Base-by-base conservation (phyloP, 2,329 filamentous ascomycete species). In the Leptodontidium sp. region DNA sequence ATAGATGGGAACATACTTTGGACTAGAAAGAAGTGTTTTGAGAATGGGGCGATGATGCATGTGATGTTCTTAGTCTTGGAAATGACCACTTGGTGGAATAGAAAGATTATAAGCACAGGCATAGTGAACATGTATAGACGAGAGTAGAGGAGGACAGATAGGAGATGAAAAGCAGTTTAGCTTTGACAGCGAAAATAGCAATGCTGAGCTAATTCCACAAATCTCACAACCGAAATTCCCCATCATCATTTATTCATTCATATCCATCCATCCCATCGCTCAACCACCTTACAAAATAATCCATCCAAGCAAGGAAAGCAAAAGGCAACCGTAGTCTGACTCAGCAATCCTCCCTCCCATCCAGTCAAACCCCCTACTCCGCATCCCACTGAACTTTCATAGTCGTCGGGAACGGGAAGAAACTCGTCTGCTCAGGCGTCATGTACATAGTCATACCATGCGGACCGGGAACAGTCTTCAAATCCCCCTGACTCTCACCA, bases 351-450 rank as follows among this genome's bases (percentile, higher is more conserved):
- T 12, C 6, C 6, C n/a, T 6, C n/a, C n/a, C 26, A 1, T 26
- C 21, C 21, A 21, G 21, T 21, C 21, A 21, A 35, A 14, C 6
- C 24, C 4, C 24, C 38, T 58, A 67, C 49, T 67, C 65, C 26
- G 64, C 71, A 72, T 78, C 75, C 76, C 75, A 78, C 21, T 72
- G 66, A 5, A 78, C 66, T 66, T 76, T 77, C 75, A 78, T 75
- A 2, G 70, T 75, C 14, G 69, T 75, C 11, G 84, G 83, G 77
- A 85, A 88, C 26, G 84, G 82, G 70, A 82, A 86, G 73, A 84
- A 84, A 24, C 81, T 81, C 17, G 88, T 86, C 82, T 89, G 88
- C 75, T 93, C 89, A 79, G 91, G 87, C 47, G 86, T 85, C 83
- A 93, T 81, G 77, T 92, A 93, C 7, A 86, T 80, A 11, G 57